These are phyloP conservation scores for Quercus ilex DNA, from an alignment of 306 rosid species.

Conservation along the genomic window DNA sequence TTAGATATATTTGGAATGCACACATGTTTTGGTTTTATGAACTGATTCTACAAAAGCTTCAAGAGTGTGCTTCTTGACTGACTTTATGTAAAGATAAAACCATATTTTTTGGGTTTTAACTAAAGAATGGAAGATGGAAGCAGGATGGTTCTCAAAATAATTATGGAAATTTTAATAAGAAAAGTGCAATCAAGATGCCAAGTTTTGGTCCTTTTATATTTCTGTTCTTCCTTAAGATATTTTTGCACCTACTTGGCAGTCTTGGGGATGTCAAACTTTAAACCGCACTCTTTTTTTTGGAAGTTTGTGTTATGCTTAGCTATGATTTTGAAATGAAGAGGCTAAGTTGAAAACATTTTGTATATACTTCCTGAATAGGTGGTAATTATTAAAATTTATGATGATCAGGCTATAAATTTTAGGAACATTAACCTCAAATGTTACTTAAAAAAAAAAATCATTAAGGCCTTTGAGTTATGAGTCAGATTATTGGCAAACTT, in stretches of 20 bases:
- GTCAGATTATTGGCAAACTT: background rate
- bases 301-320: background rate
- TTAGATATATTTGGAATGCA: background rate
- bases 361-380: background rate
- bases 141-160: background rate
- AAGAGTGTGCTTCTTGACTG: background rate
- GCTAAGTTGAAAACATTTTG: slow-evolving; percentile 8
- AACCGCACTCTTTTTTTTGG: background rate
- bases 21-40: background rate
- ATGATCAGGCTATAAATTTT: slow-evolving; percentile 8
- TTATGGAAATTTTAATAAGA: background rate
- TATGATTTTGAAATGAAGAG: background rate
- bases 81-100: background rate
- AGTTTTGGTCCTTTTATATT: too few relatives aligned
- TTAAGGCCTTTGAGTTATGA: background rate
- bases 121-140: background rate
- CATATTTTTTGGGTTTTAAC: background rate
- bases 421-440: slow-evolving; percentile 1
- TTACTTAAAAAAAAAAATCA: background rate
- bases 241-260: background rate
- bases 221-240: too few relatives aligned
- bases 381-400: background rate
- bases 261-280: background rate
- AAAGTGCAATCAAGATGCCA: background rate
- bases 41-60: background rate